These are phyloP conservation scores for Yarrowia sp. DNA, from an alignment of 805 yeast genomes.

Conservation along the genomic window DNA sequence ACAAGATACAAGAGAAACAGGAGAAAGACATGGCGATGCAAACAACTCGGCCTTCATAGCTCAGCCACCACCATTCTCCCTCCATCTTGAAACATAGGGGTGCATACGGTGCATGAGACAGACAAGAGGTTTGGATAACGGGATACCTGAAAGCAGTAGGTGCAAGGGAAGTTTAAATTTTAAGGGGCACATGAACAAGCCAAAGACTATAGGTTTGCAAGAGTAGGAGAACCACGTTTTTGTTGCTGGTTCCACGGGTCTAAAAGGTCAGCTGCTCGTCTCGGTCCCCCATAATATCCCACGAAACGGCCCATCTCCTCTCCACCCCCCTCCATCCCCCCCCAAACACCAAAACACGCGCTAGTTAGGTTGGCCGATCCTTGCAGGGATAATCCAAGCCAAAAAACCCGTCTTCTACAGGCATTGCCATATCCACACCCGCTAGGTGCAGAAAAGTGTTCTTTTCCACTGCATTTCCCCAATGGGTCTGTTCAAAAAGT, in stretches of 20 bases:
- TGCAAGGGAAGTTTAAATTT: conserved; percentile 13
- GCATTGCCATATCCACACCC: too few relatives aligned
- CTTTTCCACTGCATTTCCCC: neutral
- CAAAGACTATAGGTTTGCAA: neutral
- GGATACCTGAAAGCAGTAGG: conserved; percentile 11
- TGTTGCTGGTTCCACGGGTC: neutral
- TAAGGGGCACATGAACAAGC: conserved; percentile 20
- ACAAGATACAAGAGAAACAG: too few relatives aligned
- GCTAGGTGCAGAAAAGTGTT: too few relatives aligned
- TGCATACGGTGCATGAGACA: conserved; percentile 14
- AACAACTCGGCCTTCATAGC: too few relatives aligned
- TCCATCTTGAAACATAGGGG: conserved; percentile 19
- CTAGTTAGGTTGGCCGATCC: conserved; percentile 26
- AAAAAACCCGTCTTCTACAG: neutral
- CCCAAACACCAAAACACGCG: conserved; percentile 11
- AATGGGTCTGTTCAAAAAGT: conserved; percentile 28
- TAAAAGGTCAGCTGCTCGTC: neutral
- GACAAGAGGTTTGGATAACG: neutral
- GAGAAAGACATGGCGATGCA: too few relatives aligned
- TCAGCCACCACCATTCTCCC: too few relatives aligned
- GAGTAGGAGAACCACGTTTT: neutral
- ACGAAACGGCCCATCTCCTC: neutral
- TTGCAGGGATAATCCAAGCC: conserved; percentile 9
- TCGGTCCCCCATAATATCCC: neutral
- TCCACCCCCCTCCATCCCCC: neutral